Base-by-base conservation (phyloP, 1,284 basidiomycete genomes). In the Xerocomus amazonicus region DNA sequence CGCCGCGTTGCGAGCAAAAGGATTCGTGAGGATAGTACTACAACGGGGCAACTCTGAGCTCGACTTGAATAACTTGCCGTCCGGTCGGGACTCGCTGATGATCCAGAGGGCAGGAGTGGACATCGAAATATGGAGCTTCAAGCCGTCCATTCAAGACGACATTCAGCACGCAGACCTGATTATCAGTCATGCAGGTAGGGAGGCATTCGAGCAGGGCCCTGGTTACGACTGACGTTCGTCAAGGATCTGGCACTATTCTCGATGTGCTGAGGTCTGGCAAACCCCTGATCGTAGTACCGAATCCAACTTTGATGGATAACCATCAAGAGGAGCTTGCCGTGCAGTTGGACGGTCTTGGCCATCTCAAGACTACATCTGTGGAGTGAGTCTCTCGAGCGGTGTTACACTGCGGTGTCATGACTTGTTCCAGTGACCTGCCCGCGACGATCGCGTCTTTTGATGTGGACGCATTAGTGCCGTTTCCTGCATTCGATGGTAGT, bases 221-320 rank as follows among this genome's bases (percentile, higher is more conserved):
- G 33, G 33, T 31, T 59, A 29, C 23, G 13, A 34, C 6, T 53
- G 37, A 59, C 48, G 32, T 48, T 38, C 32, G 39, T 27, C 48
- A 63, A 97, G 95, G 95, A 45, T 90, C 96, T 10, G 96, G 95
- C 8, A 97, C 95, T 2, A 95, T 98, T 59, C 76, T 98, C 34
- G 91, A 95, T 43, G 91, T 88, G 10, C 73, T 98, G 38, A 78
- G 94, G 26, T 74, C 80, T 45, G 71, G 75, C 29, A 90, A 87
- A 59, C 79, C 81, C 7, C 73, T 98, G 56, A 84, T 99, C 55
- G 89, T 92, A 12, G 85, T 97, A 1, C 93, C 94, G 10, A 99
- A 99, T 65, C 75, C 84, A 29, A 84, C 87, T 2, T 73, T 99
- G 41, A 82, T 96, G 70, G 89, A 97, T 69, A 90, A 97, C 67